Evolutionary conservation across 371 early-diverging fungal genomes (phyloP).

Genomic region (Dichotomocladium elegans): DNA sequence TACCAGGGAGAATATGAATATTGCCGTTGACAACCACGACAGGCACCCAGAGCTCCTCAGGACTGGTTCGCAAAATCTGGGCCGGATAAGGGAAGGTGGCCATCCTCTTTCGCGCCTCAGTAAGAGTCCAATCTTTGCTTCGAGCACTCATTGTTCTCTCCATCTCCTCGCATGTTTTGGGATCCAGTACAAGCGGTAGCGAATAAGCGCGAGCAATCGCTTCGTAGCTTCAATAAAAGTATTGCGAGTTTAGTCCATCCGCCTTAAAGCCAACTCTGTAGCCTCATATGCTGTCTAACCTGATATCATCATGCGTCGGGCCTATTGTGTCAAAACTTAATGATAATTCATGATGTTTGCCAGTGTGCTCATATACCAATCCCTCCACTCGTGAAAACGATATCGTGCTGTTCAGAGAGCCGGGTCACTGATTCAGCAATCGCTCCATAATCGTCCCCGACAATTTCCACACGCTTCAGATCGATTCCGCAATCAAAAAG

Average conservation of each 20-base stretch:
- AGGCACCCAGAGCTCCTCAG: slow-evolving; percentile 63
- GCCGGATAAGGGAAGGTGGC: slow-evolving; percentile 57
- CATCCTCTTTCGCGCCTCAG: slow-evolving; percentile 63
- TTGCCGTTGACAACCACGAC: slow-evolving; percentile 60
- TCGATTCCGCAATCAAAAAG: slow-evolving; percentile 61
- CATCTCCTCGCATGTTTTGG: slow-evolving; percentile 60
- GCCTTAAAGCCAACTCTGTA: not conserved
- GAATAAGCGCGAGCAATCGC: slow-evolving; percentile 64
- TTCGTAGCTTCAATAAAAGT: slow-evolving; percentile 46
- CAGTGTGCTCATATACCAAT: slow-evolving; percentile 39
- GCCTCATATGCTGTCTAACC: not conserved
- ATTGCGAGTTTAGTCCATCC: no score
- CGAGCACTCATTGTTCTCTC: slow-evolving; percentile 11
- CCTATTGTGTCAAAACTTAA: slow-evolving; percentile 16
- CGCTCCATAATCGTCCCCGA: slow-evolving; percentile 51
- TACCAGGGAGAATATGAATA: slow-evolving; percentile 70
- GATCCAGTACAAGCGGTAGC: slow-evolving; percentile 44
- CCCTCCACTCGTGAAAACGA: slow-evolving; percentile 74
- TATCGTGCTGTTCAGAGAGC: slow-evolving; percentile 47
- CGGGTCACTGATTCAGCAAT: slow-evolving; percentile 53
- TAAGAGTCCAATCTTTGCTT: slow-evolving; percentile 27
- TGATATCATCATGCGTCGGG: slow-evolving; percentile 70
- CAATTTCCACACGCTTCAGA: slow-evolving; percentile 55
- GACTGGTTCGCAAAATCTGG: slow-evolving; percentile 34
- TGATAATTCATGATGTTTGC: no score